phyloP scores from a whole-genome alignment of 306 rosid genomes.

The Rosa chinensis region DNA sequence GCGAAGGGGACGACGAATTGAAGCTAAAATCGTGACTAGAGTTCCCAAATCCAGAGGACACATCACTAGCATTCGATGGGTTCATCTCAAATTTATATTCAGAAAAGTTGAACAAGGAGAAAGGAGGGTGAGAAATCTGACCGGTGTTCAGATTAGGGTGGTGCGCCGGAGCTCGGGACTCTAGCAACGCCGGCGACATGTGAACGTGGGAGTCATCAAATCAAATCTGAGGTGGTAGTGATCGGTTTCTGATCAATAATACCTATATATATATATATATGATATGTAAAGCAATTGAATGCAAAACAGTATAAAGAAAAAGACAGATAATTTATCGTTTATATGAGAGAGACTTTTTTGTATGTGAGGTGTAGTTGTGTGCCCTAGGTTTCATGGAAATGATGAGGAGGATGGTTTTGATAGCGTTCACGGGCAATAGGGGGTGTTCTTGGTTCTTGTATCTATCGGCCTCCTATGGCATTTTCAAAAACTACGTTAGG shows the following conservation, averaged over 20 bases:
- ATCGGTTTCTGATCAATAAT: not conserved
- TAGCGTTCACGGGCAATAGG: no score
- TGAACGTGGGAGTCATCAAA: constrained; percentile 46
- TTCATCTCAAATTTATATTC: constrained; percentile 39
- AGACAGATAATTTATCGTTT: not conserved
- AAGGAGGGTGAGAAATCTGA: constrained; percentile 31
- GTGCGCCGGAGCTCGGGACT: constrained; percentile 30
- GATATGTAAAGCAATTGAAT: not conserved
- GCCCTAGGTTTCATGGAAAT: constrained; percentile 11
- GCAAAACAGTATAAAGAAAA: not conserved
- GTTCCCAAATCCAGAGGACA: not conserved
- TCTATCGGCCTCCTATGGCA: not conserved
- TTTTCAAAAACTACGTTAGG: not conserved
- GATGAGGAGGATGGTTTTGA: not conserved
- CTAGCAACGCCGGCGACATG: constrained; percentile 48
- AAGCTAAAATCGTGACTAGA: constrained; percentile 37
- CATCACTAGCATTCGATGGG: constrained; percentile 20
- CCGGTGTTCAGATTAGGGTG: constrained; percentile 21
- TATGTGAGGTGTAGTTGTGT: not conserved
- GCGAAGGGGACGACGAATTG: constrained; percentile 40
- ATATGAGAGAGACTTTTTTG: not conserved
- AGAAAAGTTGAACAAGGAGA: constrained; percentile 13
- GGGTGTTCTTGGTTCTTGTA: no score
- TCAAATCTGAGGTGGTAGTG: constrained; percentile 24
- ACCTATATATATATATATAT: no score